A percentile compares a stretch with the other conserved stretches of the same genome.
Evolutionary conservation across 1,284 basidiomycete genomes (phyloP).

Genomic region (Cutaneotrichosporon mucoides): DNA sequence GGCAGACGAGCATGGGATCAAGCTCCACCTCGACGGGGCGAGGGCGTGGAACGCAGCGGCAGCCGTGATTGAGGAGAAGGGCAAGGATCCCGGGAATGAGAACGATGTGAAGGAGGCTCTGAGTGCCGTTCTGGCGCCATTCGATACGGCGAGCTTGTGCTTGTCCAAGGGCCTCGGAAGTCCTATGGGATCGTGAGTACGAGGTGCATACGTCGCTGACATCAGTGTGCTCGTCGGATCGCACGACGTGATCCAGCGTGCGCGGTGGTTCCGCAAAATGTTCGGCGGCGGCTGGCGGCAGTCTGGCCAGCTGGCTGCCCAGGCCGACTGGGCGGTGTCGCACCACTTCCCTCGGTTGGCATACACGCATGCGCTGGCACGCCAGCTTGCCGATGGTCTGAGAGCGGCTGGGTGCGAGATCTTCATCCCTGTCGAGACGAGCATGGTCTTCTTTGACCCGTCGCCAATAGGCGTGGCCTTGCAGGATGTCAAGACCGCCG

Average conservation of each 20-base stretch:
- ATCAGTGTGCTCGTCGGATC: conserved; percentile 68
- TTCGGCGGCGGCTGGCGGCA: conserved; percentile 97
- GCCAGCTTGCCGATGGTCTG: conserved; percentile 67
- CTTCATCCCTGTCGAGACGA: conserved; percentile 75
- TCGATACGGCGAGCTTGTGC: conserved; percentile 88
- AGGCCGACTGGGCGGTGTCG: conserved; percentile 79
- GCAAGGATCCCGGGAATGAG: conserved; percentile 48
- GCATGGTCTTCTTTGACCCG: conserved; percentile 57
- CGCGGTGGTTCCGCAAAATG: conserved; percentile 83
- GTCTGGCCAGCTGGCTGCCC: conserved; percentile 73
- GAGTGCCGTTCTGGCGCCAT: conserved; percentile 78
- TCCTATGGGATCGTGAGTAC: conserved; percentile 69
- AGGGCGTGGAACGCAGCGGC: conserved; percentile 83
- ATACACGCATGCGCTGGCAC: conserved; percentile 70
- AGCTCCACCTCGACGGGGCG: conserved; percentile 90
- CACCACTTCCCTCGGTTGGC: conserved; percentile 74
- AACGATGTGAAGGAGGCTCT: conserved; percentile 49
- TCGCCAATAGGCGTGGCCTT: conserved; percentile 63
- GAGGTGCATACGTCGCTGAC: too few relatives aligned
- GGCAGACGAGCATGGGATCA: conserved; percentile 64
- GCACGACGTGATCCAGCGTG: conserved; percentile 68
- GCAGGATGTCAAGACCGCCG: conserved; percentile 62
- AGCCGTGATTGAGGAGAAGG: conserved; percentile 62
- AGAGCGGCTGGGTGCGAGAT: conserved; percentile 71
- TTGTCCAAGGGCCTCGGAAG: conserved; percentile 95